Conservation (phyloP, 139 green algal genomes). For the Micractinium sp. region DNA sequence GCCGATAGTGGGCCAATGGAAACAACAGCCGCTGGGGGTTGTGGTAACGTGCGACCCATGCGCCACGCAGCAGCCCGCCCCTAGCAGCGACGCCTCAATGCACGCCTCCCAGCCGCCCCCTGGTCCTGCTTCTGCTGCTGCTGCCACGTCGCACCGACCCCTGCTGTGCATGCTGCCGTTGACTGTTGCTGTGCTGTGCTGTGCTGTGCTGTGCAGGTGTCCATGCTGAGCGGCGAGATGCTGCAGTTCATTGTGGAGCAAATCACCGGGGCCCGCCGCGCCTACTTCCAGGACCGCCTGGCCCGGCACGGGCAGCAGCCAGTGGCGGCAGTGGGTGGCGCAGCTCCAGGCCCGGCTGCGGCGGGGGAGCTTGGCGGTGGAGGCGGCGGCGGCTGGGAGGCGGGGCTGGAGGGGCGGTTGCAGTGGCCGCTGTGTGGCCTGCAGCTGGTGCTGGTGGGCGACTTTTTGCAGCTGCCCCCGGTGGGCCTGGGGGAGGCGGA, state of each 20-base stretch:
- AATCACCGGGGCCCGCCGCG: background rate
- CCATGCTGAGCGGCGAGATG: slow-evolving; percentile 1
- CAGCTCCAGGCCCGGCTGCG: too few relatives aligned
- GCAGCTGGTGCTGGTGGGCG: slow-evolving; percentile 5
- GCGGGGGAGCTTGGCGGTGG: too few relatives aligned
- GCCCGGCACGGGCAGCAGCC: background rate
- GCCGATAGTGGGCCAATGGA: too few relatives aligned
- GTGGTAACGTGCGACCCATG: background rate
- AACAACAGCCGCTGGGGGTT: too few relatives aligned
- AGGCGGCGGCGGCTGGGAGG: background rate
- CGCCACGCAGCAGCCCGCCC: background rate
- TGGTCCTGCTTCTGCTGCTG: background rate
- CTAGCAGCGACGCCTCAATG: too few relatives aligned
- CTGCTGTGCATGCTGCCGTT: background rate
- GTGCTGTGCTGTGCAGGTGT: background rate
- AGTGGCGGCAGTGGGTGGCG: too few relatives aligned
- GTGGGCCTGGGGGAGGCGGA: background rate
- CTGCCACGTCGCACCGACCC: background rate
- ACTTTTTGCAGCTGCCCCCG: slow-evolving; percentile 9
- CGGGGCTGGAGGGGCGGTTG: background rate
- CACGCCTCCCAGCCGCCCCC: too few relatives aligned
- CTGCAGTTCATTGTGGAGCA: background rate
- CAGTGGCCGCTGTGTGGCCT: background rate
- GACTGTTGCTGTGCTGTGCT: too few relatives aligned
- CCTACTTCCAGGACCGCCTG: background rate